Evolutionary conservation across 306 rosid genomes (phyloP), one percentile per base, ranked within the genome.

Genomic region (Oemleria cerasiformis): DNA sequence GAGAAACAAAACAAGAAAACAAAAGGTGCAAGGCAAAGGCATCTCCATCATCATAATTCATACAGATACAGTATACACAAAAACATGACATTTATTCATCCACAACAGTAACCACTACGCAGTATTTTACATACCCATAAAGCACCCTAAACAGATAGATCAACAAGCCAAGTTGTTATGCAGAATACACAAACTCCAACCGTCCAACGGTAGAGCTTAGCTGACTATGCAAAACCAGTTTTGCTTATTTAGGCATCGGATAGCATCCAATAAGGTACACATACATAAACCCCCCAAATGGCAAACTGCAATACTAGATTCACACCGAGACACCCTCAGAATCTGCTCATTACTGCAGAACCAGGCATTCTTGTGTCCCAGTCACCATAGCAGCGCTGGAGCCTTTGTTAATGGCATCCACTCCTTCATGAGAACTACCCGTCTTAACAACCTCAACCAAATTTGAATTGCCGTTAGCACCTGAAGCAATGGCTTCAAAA

Each of bases 281-380:
- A 80, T 10, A 60, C 71, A 63, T 44, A 60, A 82, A 75, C 64
- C 58, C 40, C 67, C 58, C 40, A 79, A 30, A 78, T 75, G 72
- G 49, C 59, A 68, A 44, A 70, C 80, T 75, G 71, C 77, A 77
- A 73, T 54, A 67, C 66, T 64, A 51, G 72, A 84, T 64, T 44
- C 45, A 57, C 74, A 71, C 39, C 6, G 19, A 17, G 21, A 72
- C 65, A 14, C 74, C 44, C 77, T 66, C 19, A 9, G 66, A 76
- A 74, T 48, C 45, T 72, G 72, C 75, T 73, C 72, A 43, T 61
- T 62, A 86, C 80, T 83, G 88, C 36, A 77, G 83, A 81, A 94
- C 97, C 45, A 89, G 77, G 78, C 97, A 94, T 81, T 86, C 87
- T 59, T 80, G 82, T 43, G 87, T 82, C 75, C 85, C 94, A n/a